phyloP scores from a whole-genome alignment of 768 basidiomycete genomes.

The Lactarius quietus region DNA sequence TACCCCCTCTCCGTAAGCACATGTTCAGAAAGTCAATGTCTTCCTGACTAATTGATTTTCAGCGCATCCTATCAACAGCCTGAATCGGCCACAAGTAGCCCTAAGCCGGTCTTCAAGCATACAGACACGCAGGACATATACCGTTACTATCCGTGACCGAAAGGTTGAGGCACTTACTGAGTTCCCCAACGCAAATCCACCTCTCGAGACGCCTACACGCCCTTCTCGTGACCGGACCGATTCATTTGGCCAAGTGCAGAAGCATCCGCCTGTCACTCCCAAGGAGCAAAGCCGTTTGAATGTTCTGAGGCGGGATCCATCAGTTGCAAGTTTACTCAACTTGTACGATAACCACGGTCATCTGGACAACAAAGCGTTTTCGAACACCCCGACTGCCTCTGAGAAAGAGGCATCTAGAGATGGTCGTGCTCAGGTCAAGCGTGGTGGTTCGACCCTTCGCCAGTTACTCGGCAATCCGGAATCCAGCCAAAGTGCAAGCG shows the following conservation, averaged over 20 bases:
- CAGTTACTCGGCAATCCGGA: constrained; percentile 62
- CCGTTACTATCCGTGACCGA: constrained; percentile 66
- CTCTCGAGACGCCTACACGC: constrained; percentile 30
- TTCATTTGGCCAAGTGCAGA: constrained; percentile 28
- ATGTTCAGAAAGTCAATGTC: not conserved
- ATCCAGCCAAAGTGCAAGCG: constrained; percentile 34
- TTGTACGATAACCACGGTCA: constrained; percentile 73
- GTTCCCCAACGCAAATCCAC: constrained; percentile 58
- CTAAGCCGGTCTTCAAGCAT: constrained; percentile 53
- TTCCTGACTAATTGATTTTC: constrained; percentile 7
- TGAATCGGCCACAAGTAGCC: constrained; percentile 46
- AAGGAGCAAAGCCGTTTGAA: constrained; percentile 51
- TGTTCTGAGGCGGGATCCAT: constrained; percentile 69
- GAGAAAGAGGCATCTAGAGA: constrained; percentile 29
- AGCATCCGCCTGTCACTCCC: constrained; percentile 39
- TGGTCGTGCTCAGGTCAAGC: constrained; percentile 51
- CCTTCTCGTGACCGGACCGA: constrained; percentile 29
- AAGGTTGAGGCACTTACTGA: constrained; percentile 59
- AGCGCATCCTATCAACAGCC: constrained; percentile 60
- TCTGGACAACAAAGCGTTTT: constrained; percentile 58
- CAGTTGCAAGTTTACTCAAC: constrained; percentile 68
- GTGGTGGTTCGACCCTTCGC: constrained; percentile 69
- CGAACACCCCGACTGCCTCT: constrained; percentile 48
- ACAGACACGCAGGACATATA: constrained; percentile 57
- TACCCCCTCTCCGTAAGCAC: constrained; percentile 70